Evolutionary conservation across 2,329 filamentous ascomycete genomes (phyloP), one percentile per base, ranked within the genome.

Genomic region (Penicillium sp.): DNA sequence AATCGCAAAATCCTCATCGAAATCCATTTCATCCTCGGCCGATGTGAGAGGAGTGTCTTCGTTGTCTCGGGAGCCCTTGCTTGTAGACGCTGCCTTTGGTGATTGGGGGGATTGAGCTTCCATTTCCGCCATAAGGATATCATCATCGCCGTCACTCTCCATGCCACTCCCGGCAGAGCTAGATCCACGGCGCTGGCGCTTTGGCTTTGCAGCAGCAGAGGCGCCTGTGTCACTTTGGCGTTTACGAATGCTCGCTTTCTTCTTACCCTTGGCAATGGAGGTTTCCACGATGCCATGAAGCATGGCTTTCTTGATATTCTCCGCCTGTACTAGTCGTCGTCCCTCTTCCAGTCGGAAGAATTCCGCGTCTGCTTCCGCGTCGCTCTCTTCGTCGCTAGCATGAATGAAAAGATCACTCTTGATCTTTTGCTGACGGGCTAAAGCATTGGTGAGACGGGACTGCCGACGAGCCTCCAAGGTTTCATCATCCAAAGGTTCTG

Each of bases 331-430:
- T 62, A 85, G 81, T 49, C 90, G 81, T 58, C 88, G 80, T 62
- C 83, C 78, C 72, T 88, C 86, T 75, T 97, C 93, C 16, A 85
- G 82, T 2, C 83, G 86, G 74, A 93, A 97, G 75, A 97, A 97
- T 21, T 84, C 86, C 23, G 72, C 79, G 74, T 90, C 85, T 55
- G 85, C 84, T 47, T 92, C 91, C 33, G 84, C 86, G 68, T 96
- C 92, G n/a, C 84, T 88, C 65, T 96, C 92, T 53, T 98, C 95
- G 70, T 98, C 95, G 64, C 89, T 92, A 37, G 88, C 87, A 57
- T 89, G 85, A 50, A 99, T 89, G 67, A 87, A 93, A 39, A 93
- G 76, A 25, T 88, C 87, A 67, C 90, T 96, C 80, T 97, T 98
- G 77, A 95, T 89, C 70, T 89, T 90, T 31, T 81, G 80, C 49